Evolutionary conservation across 257 asterid genomes (phyloP).

Genomic region (Solanum chiquidenum): DNA sequence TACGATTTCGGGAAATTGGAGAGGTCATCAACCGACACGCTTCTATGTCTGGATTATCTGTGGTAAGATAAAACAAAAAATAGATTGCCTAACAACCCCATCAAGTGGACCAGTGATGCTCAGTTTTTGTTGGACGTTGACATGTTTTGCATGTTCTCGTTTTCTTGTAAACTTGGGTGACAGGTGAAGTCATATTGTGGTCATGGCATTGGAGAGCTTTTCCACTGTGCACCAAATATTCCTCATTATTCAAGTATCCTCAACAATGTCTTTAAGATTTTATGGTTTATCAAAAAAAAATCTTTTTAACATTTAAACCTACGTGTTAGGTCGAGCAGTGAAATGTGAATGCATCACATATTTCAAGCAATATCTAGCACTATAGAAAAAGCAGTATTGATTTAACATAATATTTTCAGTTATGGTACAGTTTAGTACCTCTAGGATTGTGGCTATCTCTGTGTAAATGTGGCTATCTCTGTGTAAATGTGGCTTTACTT

Average conservation of each 20-base stretch:
- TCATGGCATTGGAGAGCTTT: slow-evolving; percentile 97
- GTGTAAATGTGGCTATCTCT: not conserved
- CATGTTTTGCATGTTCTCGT: not conserved
- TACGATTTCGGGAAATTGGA: slow-evolving; percentile 88
- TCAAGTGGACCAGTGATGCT: not conserved
- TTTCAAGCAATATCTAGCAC: not conserved
- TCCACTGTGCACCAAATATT: slow-evolving; percentile 96
- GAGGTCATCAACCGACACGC: slow-evolving; percentile 88
- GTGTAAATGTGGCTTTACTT: not conserved
- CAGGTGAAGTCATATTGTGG: slow-evolving; percentile 89
- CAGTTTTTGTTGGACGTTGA: not conserved
- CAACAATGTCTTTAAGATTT: not conserved
- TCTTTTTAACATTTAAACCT: not conserved
- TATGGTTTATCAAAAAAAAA: not conserved
- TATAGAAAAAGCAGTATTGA: not conserved
- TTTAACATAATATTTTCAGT: not conserved
- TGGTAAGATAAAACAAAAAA: slow-evolving; percentile 34
- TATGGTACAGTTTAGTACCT: not conserved
- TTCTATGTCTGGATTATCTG: slow-evolving; percentile 84
- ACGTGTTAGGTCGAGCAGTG: not conserved
- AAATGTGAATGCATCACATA: not conserved
- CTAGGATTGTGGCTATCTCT: not conserved
- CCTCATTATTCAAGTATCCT: slow-evolving; percentile 99
- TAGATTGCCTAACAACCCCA: not conserved
- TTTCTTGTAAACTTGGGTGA: slow-evolving; percentile 29